Conservation (phyloP, 176 grass and related monocot species). For the Carex scoparia region DNA sequence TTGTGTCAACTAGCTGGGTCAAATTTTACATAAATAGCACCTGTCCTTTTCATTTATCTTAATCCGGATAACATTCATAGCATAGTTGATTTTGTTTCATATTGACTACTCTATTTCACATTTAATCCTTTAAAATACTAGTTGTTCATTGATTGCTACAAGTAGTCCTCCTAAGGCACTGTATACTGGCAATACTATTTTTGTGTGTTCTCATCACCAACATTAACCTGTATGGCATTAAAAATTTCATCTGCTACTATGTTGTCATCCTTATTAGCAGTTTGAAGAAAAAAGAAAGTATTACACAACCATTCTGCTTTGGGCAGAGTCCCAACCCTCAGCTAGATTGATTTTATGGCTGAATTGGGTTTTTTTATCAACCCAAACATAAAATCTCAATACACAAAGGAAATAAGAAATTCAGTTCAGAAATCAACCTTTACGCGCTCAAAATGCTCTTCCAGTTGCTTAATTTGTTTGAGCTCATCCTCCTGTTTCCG, state of each 20-base stretch:
- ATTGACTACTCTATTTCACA: neutral
- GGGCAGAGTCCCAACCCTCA: neutral
- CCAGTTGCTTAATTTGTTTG: conserved; percentile 91
- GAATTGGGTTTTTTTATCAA: neutral
- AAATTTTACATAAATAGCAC: neutral
- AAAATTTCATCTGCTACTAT: neutral
- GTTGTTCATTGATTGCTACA: neutral
- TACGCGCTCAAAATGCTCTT: conserved; percentile 84
- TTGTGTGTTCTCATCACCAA: neutral
- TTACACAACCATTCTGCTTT: neutral
- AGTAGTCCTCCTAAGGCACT: neutral
- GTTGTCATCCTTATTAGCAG: neutral
- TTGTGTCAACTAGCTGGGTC: neutral
- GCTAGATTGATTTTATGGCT: neutral
- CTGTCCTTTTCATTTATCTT: neutral
- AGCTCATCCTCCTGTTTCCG: conserved; percentile 94
- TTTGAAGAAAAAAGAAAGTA: neutral
- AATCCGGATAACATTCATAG: neutral
- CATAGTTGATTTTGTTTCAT: neutral
- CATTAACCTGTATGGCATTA: neutral
- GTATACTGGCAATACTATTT: neutral
- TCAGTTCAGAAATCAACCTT: conserved; percentile 49
- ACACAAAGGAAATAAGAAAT: neutral
- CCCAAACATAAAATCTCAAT: neutral
- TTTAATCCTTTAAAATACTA: neutral